Evolutionary conservation across 2,329 filamentous ascomycete genomes (phyloP).

Genomic region (Epicoccum sorghinum): DNA sequence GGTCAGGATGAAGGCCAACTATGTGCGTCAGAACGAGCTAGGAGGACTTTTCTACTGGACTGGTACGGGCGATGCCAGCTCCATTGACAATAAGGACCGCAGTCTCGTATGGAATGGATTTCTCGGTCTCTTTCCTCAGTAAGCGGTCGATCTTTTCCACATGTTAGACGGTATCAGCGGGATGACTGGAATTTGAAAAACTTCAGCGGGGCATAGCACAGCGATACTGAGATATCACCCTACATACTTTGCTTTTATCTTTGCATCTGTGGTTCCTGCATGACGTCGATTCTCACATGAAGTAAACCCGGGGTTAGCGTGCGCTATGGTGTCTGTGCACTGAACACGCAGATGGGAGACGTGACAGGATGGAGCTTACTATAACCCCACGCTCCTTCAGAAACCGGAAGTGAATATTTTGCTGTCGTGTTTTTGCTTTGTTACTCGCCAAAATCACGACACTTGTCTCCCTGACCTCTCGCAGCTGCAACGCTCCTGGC

Average conservation of each 20-base stretch:
- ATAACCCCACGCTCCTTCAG: constrained; percentile 21
- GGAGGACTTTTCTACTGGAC: constrained; percentile 85
- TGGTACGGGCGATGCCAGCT: constrained; percentile 69
- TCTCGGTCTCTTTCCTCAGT: constrained; percentile 54
- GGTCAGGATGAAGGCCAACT: constrained; percentile 75
- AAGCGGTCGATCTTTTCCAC: neutral
- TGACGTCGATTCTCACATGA: constrained; percentile 15
- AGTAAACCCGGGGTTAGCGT: constrained; percentile 12
- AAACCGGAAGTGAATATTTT: constrained; percentile 9
- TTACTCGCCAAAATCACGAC: neutral
- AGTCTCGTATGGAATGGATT: constrained; percentile 68
- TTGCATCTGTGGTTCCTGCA: constrained; percentile 1
- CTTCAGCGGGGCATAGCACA: constrained; percentile 17
- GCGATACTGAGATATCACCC: neutral
- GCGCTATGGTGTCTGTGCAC: constrained; percentile 10
- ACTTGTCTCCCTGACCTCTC: neutral
- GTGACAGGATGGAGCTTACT: constrained; percentile 10
- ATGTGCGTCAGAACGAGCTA: constrained; percentile 72
- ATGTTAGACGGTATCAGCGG: neutral
- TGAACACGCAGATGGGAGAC: constrained; percentile 11
- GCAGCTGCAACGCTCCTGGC: constrained; percentile 25
- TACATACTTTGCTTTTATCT: neutral
- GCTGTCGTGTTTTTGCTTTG: neutral
- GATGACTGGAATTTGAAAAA: neutral
- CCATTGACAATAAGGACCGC: constrained; percentile 50